Base-by-base conservation (phyloP, 2,329 filamentous ascomycete genomes). In the Curvularia lunata region DNA sequence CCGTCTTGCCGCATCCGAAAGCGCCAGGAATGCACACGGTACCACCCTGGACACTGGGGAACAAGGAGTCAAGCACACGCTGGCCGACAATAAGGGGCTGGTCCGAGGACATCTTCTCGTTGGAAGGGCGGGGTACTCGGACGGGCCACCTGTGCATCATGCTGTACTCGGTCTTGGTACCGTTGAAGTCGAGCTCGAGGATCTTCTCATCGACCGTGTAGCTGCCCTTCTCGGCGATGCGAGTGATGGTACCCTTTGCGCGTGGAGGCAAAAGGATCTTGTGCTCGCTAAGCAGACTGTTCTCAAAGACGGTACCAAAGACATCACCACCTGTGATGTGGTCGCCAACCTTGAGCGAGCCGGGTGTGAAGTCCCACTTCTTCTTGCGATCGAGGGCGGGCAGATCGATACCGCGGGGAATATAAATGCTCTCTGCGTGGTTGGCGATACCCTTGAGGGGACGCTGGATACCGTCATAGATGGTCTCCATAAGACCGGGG, bases 81-180 rank as follows among this genome's bases (percentile, higher is more conserved):
- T 99, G 95, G 23, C 95, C 95, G 77, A 99, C 95, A 72, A 99
- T 88, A 76, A 99, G 96, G 48, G 95, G 95, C 74, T 90, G 86
- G 77, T 93, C 86, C 71, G 94, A 92, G 52, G 91, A 88, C 66
- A 96, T 86, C 83, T 95, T 97, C 84, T 99, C 95, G 65, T 88
- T 94, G 46, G 91, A 89, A 28, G 95, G 95, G 72, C 95, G 89
- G 56, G 95, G 93, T 50, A 96, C 95, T 84, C 95, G 93, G 73
- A 98, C 95, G 57, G 95, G 95, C 95, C 95, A 99, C 67, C 88
- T 88, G 81, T 99, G 95, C 93, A 98, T 97, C 95, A 99, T 98
- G 77, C 89, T 90, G 79, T 91, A 94, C 78, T 94, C 90, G 56
- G 90, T 90, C 85, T 94, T 96, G 82, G 92, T 92, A 74, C 95